A percentile compares a stretch with the other conserved stretches of the same genome.
Evolutionary conservation across 495 filamentous ascomycete species (phyloP).

Genomic region (Daldinia loculata): DNA sequence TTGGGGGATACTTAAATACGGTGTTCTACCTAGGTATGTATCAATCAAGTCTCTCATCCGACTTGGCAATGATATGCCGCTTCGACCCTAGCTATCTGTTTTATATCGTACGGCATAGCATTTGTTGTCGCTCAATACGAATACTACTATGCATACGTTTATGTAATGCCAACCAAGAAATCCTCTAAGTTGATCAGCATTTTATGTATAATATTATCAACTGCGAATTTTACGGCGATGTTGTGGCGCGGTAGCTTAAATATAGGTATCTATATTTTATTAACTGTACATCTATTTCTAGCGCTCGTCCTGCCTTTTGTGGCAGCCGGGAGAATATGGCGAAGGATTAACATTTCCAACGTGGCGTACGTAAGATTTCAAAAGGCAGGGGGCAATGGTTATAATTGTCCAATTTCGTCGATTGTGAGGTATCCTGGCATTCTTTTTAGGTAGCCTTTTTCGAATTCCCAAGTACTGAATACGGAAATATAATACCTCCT

Average conservation of each 20-base stretch:
- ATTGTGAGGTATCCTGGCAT: not conserved
- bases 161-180: not conserved
- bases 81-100: not conserved
- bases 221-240: constrained; percentile 16
- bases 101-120: not conserved
- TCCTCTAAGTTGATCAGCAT: not conserved
- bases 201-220: not conserved
- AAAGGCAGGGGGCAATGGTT: not conserved
- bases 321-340: not conserved
- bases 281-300: not conserved
- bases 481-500: not conserved
- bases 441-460: not conserved
- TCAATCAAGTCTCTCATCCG: constrained; percentile 2
- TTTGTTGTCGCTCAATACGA: not conserved
- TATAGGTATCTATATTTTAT: not conserved
- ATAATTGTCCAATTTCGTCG: not conserved
- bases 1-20: not conserved
- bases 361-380: constrained; percentile 3
- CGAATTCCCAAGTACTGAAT: not conserved
- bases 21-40: not conserved
- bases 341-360: not conserved
- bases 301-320: not conserved
- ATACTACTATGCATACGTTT: not conserved
- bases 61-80: constrained; percentile 12
- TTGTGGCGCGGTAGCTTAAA: constrained; percentile 14